phyloP scores from a whole-genome alignment of 1,139 yeast species.

The Citeromyces hawaiiensis region DNA sequence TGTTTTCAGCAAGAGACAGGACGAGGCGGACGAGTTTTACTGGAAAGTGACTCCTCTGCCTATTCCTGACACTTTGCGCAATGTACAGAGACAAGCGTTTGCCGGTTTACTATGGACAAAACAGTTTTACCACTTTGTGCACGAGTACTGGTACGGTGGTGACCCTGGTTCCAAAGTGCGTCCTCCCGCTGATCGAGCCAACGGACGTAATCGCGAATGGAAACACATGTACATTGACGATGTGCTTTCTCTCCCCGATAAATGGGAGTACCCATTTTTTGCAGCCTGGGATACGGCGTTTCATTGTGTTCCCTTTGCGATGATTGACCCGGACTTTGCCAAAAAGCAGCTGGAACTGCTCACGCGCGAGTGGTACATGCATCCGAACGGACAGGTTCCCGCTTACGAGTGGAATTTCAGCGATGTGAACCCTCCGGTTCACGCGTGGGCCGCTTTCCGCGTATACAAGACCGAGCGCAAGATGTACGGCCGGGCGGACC shows the following conservation, averaged over 20 bases:
- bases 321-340: slow-evolving; percentile 92
- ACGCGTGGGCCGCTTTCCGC: slow-evolving; percentile 93
- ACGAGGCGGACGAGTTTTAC: slow-evolving; percentile 90
- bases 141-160: slow-evolving; percentile 80
- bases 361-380: slow-evolving; percentile 97
- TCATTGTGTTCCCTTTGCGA: slow-evolving; percentile 89
- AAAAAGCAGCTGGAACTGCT: slow-evolving; percentile 78
- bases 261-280: slow-evolving; percentile 95
- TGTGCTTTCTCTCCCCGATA: slow-evolving; percentile 83
- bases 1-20: slow-evolving; percentile 61
- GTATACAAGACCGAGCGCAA: slow-evolving; percentile 84
- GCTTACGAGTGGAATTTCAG: slow-evolving; percentile 97
- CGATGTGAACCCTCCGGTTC: slow-evolving; percentile 96
- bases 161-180: slow-evolving; percentile 64
- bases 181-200: slow-evolving; percentile 72
- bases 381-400: slow-evolving; percentile 97
- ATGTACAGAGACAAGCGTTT: slow-evolving; percentile 87
- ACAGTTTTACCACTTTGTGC: slow-evolving; percentile 83
- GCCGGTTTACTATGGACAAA: slow-evolving; percentile 94
- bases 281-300: slow-evolving; percentile 98
- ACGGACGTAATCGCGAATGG: slow-evolving; percentile 84
- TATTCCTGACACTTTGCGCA: slow-evolving; percentile 67
- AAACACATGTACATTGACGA: slow-evolving; percentile 83
- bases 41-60: slow-evolving; percentile 87
- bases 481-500: slow-evolving; percentile 71